phyloP scores from a whole-genome alignment of 768 basidiomycete genomes.

The Russula emetica region DNA sequence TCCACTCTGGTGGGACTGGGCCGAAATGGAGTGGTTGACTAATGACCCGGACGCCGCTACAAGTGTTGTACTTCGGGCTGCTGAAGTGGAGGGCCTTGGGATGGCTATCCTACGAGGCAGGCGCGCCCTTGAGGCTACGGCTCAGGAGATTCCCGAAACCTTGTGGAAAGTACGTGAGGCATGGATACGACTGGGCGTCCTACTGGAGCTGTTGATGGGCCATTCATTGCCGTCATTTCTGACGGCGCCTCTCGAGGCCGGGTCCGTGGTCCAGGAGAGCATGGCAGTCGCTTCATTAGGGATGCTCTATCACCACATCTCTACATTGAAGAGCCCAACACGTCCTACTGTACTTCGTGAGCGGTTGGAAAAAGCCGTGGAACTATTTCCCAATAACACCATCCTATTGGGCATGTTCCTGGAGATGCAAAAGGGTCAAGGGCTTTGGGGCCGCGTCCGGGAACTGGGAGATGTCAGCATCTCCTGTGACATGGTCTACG shows the following conservation, averaged over 20 bases:
- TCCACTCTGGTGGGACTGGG: constrained; percentile 78
- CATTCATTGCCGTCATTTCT: constrained; percentile 42
- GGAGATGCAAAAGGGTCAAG: constrained; percentile 72
- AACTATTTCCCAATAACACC: constrained; percentile 64
- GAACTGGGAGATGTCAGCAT: constrained; percentile 47
- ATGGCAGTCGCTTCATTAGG: constrained; percentile 51
- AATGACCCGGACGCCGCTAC: constrained; percentile 48
- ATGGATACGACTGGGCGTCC: constrained; percentile 61
- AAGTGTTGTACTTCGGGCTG: constrained; percentile 51
- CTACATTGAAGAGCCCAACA: constrained; percentile 51
- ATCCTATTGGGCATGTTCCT: constrained; percentile 68
- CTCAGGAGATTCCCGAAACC: constrained; percentile 28
- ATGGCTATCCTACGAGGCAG: constrained; percentile 60
- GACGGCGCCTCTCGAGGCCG: constrained; percentile 28
- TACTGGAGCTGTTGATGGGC: constrained; percentile 57
- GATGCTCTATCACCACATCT: constrained; percentile 57
- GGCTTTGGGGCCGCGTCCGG: constrained; percentile 71
- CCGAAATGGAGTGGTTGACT: constrained; percentile 75
- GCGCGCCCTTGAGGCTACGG: constrained; percentile 53
- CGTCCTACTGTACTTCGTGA: constrained; percentile 57
- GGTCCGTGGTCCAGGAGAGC: constrained; percentile 45
- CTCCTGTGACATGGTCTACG: constrained; percentile 36
- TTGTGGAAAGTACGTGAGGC: constrained; percentile 56
- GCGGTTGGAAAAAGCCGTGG: constrained; percentile 50
- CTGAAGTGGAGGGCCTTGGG: constrained; percentile 49